These are phyloP conservation scores for Solanum arcanum DNA, from an alignment of 257 asterid genomes.

Conservation along the genomic window DNA sequence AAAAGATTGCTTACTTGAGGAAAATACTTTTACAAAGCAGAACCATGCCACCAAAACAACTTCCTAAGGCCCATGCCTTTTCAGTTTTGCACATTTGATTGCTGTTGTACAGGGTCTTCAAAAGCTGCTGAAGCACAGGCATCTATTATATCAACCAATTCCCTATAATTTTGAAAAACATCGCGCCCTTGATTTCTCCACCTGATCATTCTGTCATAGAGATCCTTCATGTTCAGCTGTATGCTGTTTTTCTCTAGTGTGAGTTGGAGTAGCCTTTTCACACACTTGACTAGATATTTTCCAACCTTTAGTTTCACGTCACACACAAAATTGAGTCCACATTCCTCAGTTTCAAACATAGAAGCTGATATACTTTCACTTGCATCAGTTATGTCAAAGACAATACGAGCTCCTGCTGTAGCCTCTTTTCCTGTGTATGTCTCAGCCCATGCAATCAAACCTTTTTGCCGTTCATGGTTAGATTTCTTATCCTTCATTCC, in stretches of 20 bases:
- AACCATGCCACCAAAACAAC: not conserved
- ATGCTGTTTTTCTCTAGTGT: conserved; percentile 14
- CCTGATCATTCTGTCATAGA: conserved; percentile 28
- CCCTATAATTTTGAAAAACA: conserved; percentile 28
- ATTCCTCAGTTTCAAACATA: conserved; percentile 54
- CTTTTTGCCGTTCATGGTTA: conserved; percentile 12
- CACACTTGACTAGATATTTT: conserved; percentile 44
- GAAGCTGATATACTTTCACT: conserved; percentile 29
- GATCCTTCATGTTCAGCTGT: conserved; percentile 34
- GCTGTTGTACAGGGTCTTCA: not conserved
- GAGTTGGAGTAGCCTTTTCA: conserved; percentile 35
- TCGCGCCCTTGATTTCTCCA: conserved; percentile 55
- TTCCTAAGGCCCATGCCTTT: not conserved
- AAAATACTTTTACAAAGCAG: not conserved
- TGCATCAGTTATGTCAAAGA: conserved; percentile 45
- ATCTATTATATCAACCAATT: conserved; percentile 27
- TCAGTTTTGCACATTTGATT: not conserved
- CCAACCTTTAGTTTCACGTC: conserved; percentile 38
- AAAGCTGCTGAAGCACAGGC: conserved; percentile 13
- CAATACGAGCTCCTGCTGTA: conserved; percentile 46
- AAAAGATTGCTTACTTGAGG: not conserved
- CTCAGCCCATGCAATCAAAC: conserved; percentile 14
- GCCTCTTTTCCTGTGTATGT: conserved; percentile 40
- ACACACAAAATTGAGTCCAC: conserved; percentile 23
- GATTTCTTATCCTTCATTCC: conserved; percentile 21